Percentiles rank a stretch among this genome's conserved stretches.
phyloP scores from a whole-genome alignment of 2,329 filamentous ascomycete genomes.

The Fusarium compactum region DNA sequence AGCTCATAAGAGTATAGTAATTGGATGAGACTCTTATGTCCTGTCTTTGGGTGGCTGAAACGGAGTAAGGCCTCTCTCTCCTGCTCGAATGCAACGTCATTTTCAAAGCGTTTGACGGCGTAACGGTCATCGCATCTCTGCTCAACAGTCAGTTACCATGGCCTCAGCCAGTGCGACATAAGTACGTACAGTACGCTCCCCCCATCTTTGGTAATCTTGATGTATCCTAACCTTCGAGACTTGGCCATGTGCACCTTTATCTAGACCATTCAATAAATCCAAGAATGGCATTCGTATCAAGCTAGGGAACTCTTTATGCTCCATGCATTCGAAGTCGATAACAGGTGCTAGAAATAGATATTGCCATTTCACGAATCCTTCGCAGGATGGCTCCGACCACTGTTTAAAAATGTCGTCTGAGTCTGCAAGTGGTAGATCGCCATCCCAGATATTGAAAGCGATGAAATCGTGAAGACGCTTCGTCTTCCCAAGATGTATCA shows the following conservation, averaged over 20 bases:
- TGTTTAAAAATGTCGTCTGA: neutral
- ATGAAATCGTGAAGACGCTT: neutral
- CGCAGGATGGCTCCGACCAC: neutral
- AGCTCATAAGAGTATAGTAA: neutral
- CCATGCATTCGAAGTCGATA: neutral
- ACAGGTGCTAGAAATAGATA: neutral
- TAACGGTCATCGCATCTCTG: neutral
- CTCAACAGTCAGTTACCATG: neutral
- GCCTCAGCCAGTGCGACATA: too few relatives aligned
- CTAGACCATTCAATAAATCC: neutral
- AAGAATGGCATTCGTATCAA: neutral
- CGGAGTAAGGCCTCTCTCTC: neutral
- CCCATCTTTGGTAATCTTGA: neutral
- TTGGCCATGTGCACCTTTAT: neutral
- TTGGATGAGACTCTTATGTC: neutral
- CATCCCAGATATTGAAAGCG: neutral
- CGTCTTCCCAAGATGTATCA: neutral
- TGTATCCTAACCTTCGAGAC: slow-evolving; percentile 3
- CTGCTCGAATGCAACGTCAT: neutral
- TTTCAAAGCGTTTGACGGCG: neutral
- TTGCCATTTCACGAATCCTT: neutral
- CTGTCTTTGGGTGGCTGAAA: neutral
- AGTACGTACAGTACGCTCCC: neutral
- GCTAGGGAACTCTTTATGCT: neutral
- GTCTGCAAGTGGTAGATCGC: neutral